These are phyloP conservation scores for Candida sanyaensis DNA, from an alignment of 1,139 yeast genomes.

Conservation along the genomic window DNA sequence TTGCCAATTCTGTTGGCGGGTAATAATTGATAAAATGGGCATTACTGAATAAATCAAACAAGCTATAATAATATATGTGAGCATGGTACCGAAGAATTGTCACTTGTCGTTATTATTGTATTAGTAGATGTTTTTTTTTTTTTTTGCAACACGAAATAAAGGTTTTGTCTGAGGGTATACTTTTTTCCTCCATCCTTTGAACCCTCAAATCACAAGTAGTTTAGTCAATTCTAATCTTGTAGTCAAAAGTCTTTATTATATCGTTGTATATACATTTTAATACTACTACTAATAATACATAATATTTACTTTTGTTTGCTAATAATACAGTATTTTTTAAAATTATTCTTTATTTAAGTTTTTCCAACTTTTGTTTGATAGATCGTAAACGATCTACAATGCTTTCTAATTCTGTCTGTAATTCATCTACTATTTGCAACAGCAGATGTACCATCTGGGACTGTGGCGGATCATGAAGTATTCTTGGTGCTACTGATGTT, in stretches of 20 bases:
- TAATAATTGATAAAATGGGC: slow-evolving; percentile 11
- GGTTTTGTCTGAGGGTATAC: not conserved
- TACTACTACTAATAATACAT: too few relatives aligned
- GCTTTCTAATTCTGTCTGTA: not conserved
- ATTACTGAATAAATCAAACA: slow-evolving; percentile 4
- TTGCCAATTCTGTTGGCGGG: slow-evolving; percentile 14
- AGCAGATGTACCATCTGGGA: not conserved
- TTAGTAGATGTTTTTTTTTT: not conserved
- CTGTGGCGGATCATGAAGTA: not conserved
- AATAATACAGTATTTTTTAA: too few relatives aligned
- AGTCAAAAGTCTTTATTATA: too few relatives aligned
- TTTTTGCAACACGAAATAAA: not conserved
- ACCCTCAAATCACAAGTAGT: too few relatives aligned
- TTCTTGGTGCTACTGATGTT: not conserved
- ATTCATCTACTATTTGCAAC: not conserved
- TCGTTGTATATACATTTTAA: too few relatives aligned
- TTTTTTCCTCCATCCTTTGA: not conserved
- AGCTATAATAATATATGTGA: not conserved
- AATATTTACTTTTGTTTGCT: too few relatives aligned
- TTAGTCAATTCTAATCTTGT: too few relatives aligned
- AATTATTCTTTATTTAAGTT: not conserved
- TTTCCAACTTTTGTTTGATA: not conserved
- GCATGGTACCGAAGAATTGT: not conserved
- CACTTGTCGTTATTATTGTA: not conserved
- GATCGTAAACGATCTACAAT: not conserved